Base-by-base conservation (phyloP, 495 filamentous ascomycete species). In the Pyrenopolyporus hunteri region DNA sequence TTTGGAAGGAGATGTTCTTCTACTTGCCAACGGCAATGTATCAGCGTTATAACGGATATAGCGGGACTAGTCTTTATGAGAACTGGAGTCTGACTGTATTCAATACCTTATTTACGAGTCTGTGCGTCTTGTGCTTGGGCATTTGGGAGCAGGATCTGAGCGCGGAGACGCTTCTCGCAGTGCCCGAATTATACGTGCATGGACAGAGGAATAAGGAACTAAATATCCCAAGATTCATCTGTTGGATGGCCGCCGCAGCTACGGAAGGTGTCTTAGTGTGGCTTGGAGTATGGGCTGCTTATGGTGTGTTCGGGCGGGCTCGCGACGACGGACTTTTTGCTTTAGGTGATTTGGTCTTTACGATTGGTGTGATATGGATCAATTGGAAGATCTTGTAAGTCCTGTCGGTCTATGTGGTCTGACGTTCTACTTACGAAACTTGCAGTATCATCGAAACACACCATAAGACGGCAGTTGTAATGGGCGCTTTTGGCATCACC, bases 21-120 rank as follows among this genome's bases (percentile, higher is more conserved):
- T 97, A 95, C 75, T 80, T 96, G 13, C 89, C 90, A 1, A 91
- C 95, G 73, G 92, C 92, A 4, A 83, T 93, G 28, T 96, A 88
- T 66, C 91, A 96, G 73, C 87, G 87, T 42, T 91, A 82, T 74
- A 89, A 87, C 52, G 92, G 92, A 20, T 96, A 93, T 70, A 94
- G 89, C 0, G 92, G 92, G 8, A 96, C 92, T 10, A 90, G 86
- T 66, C 79, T 97, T 20, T 96, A 92, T 74, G 92, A 97, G 75
- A 83, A 85, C 2, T 91, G 88, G 84, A 86, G 84, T 53, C 72
- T 97, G 67, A 91, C 88, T 59, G 90, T 94, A 78, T 94, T 96
- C 80, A 97, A 97, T 70, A 91, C 89, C 6, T 80, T 96, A 1
- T 97, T 97, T 74, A 97, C 92, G 13, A 94, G 90, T 22, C 80